Evolutionary conservation across 2,329 filamentous ascomycete genomes (phyloP).

Genomic region (Periconia digitata): DNA sequence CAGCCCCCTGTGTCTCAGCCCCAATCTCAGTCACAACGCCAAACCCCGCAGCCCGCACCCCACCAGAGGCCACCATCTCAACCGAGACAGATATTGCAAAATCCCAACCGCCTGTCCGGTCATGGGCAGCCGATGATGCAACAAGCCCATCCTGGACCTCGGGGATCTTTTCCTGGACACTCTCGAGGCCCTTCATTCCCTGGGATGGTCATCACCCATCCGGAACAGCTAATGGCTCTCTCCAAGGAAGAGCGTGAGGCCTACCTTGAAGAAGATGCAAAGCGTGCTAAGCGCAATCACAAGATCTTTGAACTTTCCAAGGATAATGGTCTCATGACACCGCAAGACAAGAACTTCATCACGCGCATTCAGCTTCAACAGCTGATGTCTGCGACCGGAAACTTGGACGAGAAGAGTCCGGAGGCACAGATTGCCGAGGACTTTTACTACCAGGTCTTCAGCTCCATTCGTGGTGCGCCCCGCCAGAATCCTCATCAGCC

Average conservation of each 20-base stretch:
- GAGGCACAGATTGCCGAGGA: constrained; percentile 86
- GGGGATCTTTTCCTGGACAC: constrained; percentile 39
- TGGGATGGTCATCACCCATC: constrained; percentile 62
- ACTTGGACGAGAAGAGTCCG: constrained; percentile 74
- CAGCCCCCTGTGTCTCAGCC: constrained; percentile 25
- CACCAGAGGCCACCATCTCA: constrained; percentile 43
- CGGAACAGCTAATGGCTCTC: constrained; percentile 73
- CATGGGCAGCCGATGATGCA: constrained; percentile 45
- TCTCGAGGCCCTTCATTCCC: constrained; percentile 53
- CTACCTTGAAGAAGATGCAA: constrained; percentile 87
- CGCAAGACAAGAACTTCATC: constrained; percentile 99
- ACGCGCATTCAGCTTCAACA: constrained; percentile 97
- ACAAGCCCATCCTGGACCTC: constrained; percentile 25
- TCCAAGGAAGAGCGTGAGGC: constrained; percentile 81
- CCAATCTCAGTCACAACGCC: constrained; percentile 29
- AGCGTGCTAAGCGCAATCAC: constrained; percentile 94
- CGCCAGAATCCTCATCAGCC: constrained; percentile 91
- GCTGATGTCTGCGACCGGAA: constrained; percentile 87
- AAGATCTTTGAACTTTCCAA: constrained; percentile 93
- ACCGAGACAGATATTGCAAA: constrained; percentile 78
- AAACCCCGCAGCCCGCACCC: constrained; percentile 37
- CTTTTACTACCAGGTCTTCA: constrained; percentile 98
- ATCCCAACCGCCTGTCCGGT: constrained; percentile 65
- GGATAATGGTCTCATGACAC: constrained; percentile 97
- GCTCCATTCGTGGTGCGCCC: constrained; percentile 86